Percentiles rank a stretch among this genome's conserved stretches.
These are phyloP conservation scores for Leishmania amazonensis DNA, from an alignment of 208 protist genomes.

Conservation along the genomic window DNA sequence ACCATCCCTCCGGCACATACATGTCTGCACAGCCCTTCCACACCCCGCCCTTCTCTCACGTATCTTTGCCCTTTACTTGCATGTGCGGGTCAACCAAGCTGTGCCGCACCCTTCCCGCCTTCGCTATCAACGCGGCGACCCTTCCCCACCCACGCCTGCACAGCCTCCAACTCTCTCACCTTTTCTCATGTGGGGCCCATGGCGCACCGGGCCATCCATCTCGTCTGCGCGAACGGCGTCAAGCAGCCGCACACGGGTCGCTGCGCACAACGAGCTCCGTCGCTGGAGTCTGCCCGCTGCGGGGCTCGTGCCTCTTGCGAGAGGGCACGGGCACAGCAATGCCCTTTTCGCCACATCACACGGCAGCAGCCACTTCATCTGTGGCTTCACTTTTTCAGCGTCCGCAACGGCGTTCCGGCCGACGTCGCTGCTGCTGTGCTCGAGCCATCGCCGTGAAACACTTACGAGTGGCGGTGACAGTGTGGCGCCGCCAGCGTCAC, in stretches of 20 bases:
- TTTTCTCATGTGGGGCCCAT: conserved; percentile 5
- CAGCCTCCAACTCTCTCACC: conserved; percentile 6
- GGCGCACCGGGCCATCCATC: background rate
- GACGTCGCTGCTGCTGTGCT: conserved; percentile 6
- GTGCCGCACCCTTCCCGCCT: background rate
- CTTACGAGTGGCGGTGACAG: background rate
- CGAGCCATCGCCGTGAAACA: background rate
- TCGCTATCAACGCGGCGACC: background rate
- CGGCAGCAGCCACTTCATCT: background rate
- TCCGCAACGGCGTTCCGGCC: background rate
- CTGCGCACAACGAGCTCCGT: background rate
- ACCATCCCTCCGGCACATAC: too few species aligned
- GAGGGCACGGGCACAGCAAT: background rate
- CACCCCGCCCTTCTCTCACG: background rate
- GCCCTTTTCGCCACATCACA: background rate
- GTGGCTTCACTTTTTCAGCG: background rate
- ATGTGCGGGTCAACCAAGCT: background rate
- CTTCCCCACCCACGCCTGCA: background rate
- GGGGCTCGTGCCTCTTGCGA: background rate
- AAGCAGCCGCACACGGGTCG: background rate
- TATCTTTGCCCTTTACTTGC: background rate
- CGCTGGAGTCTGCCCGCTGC: background rate
- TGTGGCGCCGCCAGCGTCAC: background rate
- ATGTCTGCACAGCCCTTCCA: background rate
- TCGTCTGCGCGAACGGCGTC: background rate